Evolutionary conservation across 306 rosid species (phyloP).

Genomic region (Ochetophila trinervis): DNA sequence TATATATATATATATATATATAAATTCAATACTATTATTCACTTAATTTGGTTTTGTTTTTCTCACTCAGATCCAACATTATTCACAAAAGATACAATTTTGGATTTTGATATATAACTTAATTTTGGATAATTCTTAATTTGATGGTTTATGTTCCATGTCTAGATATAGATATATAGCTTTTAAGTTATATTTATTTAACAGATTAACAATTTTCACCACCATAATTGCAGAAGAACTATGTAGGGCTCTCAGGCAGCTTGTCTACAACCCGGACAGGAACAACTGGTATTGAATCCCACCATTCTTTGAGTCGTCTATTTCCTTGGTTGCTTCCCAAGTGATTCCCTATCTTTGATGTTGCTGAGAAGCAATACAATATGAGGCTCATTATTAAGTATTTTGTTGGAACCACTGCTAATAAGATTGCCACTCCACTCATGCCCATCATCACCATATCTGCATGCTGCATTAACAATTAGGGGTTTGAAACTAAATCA

Average conservation of each 20-base stretch:
- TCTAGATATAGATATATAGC: too few species aligned
- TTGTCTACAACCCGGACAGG: constrained; percentile 58
- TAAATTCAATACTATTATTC: too few species aligned
- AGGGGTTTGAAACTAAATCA: background rate
- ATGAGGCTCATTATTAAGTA: constrained; percentile 50
- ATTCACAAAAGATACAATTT: too few species aligned
- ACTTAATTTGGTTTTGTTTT: too few species aligned
- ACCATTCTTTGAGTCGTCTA: constrained; percentile 84
- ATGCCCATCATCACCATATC: constrained; percentile 55
- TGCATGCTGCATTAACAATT: constrained; percentile 61
- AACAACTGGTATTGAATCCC: constrained; percentile 87
- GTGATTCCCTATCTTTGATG: constrained; percentile 32
- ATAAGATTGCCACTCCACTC: constrained; percentile 43
- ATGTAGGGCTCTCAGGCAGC: constrained; percentile 2
- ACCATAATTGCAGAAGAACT: background rate
- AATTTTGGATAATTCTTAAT: too few species aligned
- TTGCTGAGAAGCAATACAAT: constrained; percentile 43
- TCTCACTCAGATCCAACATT: too few species aligned
- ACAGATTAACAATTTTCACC: background rate
- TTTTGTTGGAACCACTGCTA: constrained; percentile 66
- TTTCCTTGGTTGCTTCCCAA: constrained; percentile 39
- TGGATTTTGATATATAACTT: too few species aligned
- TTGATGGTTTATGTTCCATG: too few species aligned
- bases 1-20: too few species aligned
- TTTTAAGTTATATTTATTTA: too few species aligned